Conservation (phyloP, 345 rosid species). For the Hibiscus syriacus region DNA sequence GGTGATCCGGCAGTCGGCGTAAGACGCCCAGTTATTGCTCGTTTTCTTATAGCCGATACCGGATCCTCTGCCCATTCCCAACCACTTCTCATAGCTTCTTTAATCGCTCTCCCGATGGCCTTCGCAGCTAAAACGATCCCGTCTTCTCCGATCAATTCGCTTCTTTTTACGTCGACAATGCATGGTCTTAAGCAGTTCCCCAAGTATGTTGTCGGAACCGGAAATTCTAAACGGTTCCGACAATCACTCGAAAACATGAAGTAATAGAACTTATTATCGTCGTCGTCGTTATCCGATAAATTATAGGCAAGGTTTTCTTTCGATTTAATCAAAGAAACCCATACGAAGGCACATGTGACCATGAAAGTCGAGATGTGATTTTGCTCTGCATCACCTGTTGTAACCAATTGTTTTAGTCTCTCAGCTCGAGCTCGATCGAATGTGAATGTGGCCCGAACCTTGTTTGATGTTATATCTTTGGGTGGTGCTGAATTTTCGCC, state of each 20-base stretch:
- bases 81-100: too few species aligned
- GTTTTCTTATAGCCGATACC: too few species aligned
- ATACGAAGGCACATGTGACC: conserved; percentile 21
- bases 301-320: background rate
- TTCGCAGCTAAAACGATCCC: conserved; percentile 32
- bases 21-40: too few species aligned
- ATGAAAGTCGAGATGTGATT: conserved; percentile 21
- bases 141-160: conserved; percentile 16
- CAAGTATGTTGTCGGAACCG: conserved; percentile 20
- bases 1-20: too few species aligned
- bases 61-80: too few species aligned
- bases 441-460: conserved; percentile 26
- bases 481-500: background rate
- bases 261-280: background rate
- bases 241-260: conserved; percentile 20
- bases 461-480: background rate
- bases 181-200: conserved; percentile 30
- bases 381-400: background rate
- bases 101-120: conserved; percentile 21
- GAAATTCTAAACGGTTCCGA: conserved; percentile 14
- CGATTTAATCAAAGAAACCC: conserved; percentile 29
- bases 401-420: conserved; percentile 19
- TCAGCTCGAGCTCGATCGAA: conserved; percentile 7
- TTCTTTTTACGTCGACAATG: conserved; percentile 7
- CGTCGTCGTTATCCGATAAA: background rate